phyloP scores from a whole-genome alignment of 2,329 filamentous ascomycete genomes.

The Blumeria hordei region DNA sequence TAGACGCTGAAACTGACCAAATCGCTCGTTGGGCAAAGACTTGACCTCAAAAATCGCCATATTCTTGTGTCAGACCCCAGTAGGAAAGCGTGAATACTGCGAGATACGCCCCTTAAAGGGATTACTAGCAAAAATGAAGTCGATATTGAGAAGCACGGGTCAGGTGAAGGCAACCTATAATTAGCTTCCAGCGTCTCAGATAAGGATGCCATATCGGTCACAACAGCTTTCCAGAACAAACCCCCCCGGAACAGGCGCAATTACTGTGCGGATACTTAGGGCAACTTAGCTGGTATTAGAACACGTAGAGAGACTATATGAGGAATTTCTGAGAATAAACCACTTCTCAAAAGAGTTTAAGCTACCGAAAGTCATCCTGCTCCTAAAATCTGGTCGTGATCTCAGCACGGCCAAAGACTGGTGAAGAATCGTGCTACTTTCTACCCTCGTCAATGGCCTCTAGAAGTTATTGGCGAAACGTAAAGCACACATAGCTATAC shows the following conservation, averaged over 20 bases:
- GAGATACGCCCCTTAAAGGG: not conserved
- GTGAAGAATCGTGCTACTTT: not conserved
- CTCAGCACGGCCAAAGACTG: not conserved
- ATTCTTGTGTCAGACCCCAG: not conserved
- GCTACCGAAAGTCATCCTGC: not conserved
- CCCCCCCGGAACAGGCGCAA: not conserved
- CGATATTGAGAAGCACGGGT: not conserved
- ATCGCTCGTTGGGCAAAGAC: not conserved
- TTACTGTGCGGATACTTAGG: not conserved
- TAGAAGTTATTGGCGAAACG: not conserved
- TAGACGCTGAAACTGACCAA: not conserved
- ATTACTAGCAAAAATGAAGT: not conserved
- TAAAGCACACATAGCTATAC: not conserved
- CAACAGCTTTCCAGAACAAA: not conserved
- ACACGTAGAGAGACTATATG: too few relatives aligned
- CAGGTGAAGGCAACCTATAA: not conserved
- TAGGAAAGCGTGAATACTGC: not conserved
- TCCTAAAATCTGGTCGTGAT: not conserved
- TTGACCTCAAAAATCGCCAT: not conserved
- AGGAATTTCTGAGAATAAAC: too few relatives aligned
- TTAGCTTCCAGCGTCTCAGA: not conserved
- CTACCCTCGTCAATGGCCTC: not conserved
- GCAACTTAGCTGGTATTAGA: not conserved
- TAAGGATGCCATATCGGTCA: not conserved
- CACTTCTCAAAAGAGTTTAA: not conserved